Percentiles rank a stretch among this genome's conserved stretches.
Evolutionary conservation across 441 rosid genomes (phyloP).

Genomic region (California macrophylla): DNA sequence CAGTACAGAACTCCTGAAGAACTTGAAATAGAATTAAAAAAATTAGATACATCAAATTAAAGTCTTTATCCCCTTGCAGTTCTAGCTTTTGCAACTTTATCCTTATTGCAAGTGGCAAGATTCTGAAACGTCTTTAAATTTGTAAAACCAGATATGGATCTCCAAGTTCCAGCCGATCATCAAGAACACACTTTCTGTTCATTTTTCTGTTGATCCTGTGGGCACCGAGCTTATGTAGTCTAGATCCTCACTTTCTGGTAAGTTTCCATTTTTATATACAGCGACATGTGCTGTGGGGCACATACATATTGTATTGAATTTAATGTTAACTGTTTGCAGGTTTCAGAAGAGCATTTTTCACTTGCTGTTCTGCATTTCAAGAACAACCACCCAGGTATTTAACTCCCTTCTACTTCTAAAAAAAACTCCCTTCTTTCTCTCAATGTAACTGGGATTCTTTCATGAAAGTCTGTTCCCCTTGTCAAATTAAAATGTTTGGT

Average conservation of each 20-base stretch:
- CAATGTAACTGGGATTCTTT: not conserved
- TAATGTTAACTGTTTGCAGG: not conserved
- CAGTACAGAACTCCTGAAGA: not conserved
- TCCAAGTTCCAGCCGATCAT: conserved; percentile 45
- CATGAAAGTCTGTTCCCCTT: not conserved
- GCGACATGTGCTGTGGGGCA: conserved; percentile 3
- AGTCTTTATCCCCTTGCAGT: not conserved
- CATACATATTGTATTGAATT: conserved; percentile 3
- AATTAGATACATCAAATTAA: not conserved
- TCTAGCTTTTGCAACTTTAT: conserved; percentile 2
- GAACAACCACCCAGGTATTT: conserved; percentile 3
- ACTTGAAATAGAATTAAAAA: not conserved
- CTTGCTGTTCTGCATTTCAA: not conserved
- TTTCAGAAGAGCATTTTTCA: not conserved
- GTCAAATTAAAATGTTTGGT: not conserved
- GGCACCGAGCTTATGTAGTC: conserved; percentile 74
- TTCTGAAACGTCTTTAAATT: conserved; percentile 12
- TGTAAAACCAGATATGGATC: conserved; percentile 55
- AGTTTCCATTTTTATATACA: conserved; percentile 11
- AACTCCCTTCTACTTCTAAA: too few relatives aligned
- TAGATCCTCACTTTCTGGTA: conserved; percentile 5
- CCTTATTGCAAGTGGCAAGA: not conserved
- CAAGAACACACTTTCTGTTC: conserved; percentile 37
- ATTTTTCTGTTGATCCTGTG: conserved; percentile 72
- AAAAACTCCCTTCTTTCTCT: too few relatives aligned